phyloP scores from a whole-genome alignment of 768 basidiomycete genomes.

The Macrolepiota dolichaula region DNA sequence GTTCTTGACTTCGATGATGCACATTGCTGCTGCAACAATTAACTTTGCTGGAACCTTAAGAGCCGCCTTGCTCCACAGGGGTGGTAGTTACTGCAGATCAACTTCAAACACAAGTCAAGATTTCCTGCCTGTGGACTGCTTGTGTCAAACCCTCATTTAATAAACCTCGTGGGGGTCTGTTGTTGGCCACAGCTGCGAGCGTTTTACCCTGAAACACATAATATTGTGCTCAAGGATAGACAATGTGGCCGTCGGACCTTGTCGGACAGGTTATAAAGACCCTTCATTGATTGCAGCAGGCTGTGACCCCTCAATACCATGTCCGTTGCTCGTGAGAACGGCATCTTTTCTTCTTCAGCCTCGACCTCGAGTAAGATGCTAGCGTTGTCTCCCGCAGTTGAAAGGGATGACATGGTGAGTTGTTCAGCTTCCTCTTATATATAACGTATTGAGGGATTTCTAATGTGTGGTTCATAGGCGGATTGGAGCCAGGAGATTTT shows the following conservation, averaged over 20 bases:
- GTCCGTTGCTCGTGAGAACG: slow-evolving; percentile 11
- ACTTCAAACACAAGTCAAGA: not conserved
- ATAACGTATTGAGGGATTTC: not conserved
- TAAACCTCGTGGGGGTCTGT: not conserved
- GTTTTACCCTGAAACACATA: not conserved
- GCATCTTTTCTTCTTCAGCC: slow-evolving; percentile 9
- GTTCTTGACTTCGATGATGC: slow-evolving; percentile 3
- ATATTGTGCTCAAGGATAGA: not conserved
- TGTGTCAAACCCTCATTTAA: not conserved
- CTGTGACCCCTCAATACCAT: slow-evolving; percentile 8
- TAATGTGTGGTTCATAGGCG: not conserved
- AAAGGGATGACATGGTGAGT: slow-evolving; percentile 7
- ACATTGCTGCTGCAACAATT: not conserved
- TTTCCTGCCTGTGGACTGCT: not conserved
- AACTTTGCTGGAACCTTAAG: not conserved
- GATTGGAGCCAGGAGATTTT: slow-evolving; percentile 6
- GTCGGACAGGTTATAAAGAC: slow-evolving; percentile 9
- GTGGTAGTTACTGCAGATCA: not conserved
- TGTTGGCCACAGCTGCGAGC: not conserved
- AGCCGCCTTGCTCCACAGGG: not conserved
- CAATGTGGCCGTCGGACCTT: slow-evolving; percentile 7
- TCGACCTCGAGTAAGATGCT: slow-evolving; percentile 1
- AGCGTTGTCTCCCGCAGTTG: not conserved
- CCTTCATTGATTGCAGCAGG: slow-evolving; percentile 10
- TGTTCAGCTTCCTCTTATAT: not conserved